Base-by-base conservation (phyloP, 2,329 filamentous ascomycete species). In the Rugonectria rugulosa region DNA sequence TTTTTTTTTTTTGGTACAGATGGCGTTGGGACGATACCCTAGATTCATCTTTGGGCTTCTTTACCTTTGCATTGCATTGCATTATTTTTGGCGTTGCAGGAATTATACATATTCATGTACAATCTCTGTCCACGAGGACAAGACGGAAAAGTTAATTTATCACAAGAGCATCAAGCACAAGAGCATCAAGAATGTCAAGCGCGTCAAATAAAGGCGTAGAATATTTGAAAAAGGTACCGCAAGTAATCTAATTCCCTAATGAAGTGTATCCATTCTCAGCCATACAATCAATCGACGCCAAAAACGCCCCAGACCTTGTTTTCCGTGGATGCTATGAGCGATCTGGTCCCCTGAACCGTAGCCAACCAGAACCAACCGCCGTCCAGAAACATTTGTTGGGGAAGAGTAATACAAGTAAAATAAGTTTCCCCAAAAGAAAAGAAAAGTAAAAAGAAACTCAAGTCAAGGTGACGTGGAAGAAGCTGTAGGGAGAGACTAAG, bases 241-340 rank as follows among this genome's bases (percentile, higher is more conserved):
- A 37, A 36, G 14, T 11, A 52, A 8, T 46, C 40, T 27, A 31
- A 37, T 31, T 53, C 49, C 51, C 46, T 49, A 52, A 17, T 10
- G 57, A 53, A 53, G 29, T n/a, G 40, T 59, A 58, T 66, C 56
- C 64, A 68, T 65, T 63, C 56, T 66, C 34, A n/a, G n/a, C n/a
- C n/a, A n/a, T 65, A 46, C 60, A 53, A 62, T 65, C 56, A 42
- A 40, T 48, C 29, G 55, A 66, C 63, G 60, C 65, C 65, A 52
- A 66, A 56, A 66, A 68, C 65, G 61, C 65, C 65, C 60, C 65
- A 61, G 64, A 61, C 57, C 65, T 49, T 42, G 60, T 49, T 67
- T 67, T 64, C 63, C 65, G 50, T 63, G 56, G 61, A 68, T 68
- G 65, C 63, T 67, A 53, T 58, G 48, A 64, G 57, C 63, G 45